A percentile compares a stretch with the other conserved stretches of the same genome.
phyloP scores from a whole-genome alignment of 768 basidiomycete genomes.

The Boletus subparvulus region DNA sequence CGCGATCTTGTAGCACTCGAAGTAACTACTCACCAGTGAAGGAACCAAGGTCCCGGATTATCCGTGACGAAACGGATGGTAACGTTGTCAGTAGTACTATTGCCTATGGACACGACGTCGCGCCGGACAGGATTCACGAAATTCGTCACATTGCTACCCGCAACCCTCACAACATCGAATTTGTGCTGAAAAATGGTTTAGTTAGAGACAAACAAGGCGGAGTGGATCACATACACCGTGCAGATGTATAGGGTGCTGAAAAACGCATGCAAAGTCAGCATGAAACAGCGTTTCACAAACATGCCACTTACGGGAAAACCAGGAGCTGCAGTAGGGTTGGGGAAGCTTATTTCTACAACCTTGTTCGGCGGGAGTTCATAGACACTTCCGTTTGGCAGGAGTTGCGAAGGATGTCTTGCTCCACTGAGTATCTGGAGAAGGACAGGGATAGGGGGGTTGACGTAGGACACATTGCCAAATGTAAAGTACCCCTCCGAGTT shows the following conservation, averaged over 20 bases:
- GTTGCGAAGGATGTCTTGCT: slow-evolving; percentile 40
- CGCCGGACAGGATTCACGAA: slow-evolving; percentile 38
- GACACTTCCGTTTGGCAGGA: slow-evolving; percentile 52
- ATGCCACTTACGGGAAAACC: slow-evolving; percentile 32
- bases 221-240: slow-evolving; percentile 36
- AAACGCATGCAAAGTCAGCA: neutral
- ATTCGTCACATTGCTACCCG: slow-evolving; percentile 32
- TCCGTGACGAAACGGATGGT: slow-evolving; percentile 62
- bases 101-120: slow-evolving; percentile 33
- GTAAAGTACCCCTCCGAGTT: slow-evolving; percentile 8
- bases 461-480: slow-evolving; percentile 33
- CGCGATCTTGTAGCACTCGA: neutral
- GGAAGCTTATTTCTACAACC: slow-evolving; percentile 47
- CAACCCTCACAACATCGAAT: slow-evolving; percentile 37
- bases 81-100: slow-evolving; percentile 39
- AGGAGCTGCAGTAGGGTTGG: slow-evolving; percentile 27
- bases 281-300: neutral
- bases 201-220: neutral
- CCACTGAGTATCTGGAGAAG: slow-evolving; percentile 62
- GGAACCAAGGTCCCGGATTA: slow-evolving; percentile 64
- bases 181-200: slow-evolving; percentile 25
- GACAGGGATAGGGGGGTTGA: slow-evolving; percentile 47
- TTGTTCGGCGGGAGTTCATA: slow-evolving; percentile 45
- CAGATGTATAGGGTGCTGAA: slow-evolving; percentile 42
- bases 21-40: slow-evolving; percentile 37